Percentiles rank a stretch among this genome's conserved stretches.
Conservation (phyloP, 306 rosid genomes). For the Begonia masoniana region DNA sequence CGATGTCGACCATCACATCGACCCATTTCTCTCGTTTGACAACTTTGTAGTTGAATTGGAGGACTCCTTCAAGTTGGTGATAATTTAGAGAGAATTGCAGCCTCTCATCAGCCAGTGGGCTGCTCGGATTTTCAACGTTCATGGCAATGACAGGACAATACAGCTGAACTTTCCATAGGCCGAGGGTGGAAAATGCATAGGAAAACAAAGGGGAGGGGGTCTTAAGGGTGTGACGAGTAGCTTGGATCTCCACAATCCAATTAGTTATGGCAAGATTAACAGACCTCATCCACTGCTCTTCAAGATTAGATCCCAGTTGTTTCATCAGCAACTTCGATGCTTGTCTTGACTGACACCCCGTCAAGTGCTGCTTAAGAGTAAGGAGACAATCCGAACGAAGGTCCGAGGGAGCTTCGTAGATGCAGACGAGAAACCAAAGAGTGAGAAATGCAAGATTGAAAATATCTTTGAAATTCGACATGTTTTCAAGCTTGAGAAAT, state of each 20-base stretch:
- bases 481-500: constrained; percentile 31
- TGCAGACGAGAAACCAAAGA: constrained; percentile 56
- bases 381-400: constrained; percentile 45
- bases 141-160: constrained; percentile 77
- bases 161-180: constrained; percentile 77
- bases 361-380: constrained; percentile 29
- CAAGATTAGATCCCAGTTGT: constrained; percentile 63
- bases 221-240: constrained; percentile 19
- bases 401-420: constrained; percentile 64
- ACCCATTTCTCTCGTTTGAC: constrained; percentile 49
- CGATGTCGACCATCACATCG: constrained; percentile 48
- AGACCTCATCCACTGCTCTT: constrained; percentile 92
- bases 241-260: constrained; percentile 53
- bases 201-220: constrained; percentile 72
- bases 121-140: constrained; percentile 39
- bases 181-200: constrained; percentile 43
- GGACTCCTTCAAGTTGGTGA: constrained; percentile 86
- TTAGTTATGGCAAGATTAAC: constrained; percentile 77
- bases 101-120: constrained; percentile 47
- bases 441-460: constrained; percentile 62
- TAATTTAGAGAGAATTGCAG: constrained; percentile 61
- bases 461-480: constrained; percentile 31
- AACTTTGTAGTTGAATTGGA: constrained; percentile 68
- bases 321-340: constrained; percentile 52
- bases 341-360: constrained; percentile 28